Evolutionary conservation across 345 rosid species (phyloP).

Genomic region (Moricandia moricandioides): DNA sequence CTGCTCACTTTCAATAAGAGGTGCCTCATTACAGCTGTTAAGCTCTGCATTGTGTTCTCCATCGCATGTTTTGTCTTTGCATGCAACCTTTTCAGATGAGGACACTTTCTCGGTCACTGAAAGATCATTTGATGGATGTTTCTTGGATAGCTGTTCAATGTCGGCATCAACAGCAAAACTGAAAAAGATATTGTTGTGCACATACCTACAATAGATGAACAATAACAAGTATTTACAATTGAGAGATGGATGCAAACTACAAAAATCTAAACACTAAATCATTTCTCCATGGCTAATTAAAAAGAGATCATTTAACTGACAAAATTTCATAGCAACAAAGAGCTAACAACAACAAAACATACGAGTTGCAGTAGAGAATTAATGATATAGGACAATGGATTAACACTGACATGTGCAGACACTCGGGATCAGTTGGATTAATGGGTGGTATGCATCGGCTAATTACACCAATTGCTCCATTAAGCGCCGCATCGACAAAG

Average conservation of each 20-base stretch:
- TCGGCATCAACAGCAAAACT: conserved; percentile 98
- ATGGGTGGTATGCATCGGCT: conserved; percentile 97
- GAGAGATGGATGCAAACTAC: background rate
- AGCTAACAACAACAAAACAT: background rate
- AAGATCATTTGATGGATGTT: conserved; percentile 33
- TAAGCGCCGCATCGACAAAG: conserved; percentile 95
- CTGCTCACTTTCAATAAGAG: conserved; percentile 87
- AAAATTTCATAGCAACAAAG: background rate
- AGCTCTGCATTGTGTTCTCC: conserved; percentile 38
- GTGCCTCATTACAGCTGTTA: conserved; percentile 55
- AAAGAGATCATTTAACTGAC: background rate
- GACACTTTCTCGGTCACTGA: conserved; percentile 27
- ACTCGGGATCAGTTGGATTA: conserved; percentile 99
- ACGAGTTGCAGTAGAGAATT: background rate
- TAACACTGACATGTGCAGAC: conserved; percentile 94
- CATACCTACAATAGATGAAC: conserved; percentile 69
- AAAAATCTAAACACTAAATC: conserved; percentile 3
- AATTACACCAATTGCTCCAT: conserved; percentile 95
- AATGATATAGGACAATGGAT: conserved; percentile 7
- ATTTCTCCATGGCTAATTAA: background rate
- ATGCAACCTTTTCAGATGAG: conserved; percentile 46
- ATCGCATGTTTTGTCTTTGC: conserved; percentile 38
- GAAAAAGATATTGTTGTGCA: conserved; percentile 99
- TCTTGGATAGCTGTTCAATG: conserved; percentile 77
- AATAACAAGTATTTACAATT: conserved; percentile 10